Evolutionary conservation across 2,329 filamentous ascomycete genomes (phyloP).

Genomic region (Trichophyton simii): DNA sequence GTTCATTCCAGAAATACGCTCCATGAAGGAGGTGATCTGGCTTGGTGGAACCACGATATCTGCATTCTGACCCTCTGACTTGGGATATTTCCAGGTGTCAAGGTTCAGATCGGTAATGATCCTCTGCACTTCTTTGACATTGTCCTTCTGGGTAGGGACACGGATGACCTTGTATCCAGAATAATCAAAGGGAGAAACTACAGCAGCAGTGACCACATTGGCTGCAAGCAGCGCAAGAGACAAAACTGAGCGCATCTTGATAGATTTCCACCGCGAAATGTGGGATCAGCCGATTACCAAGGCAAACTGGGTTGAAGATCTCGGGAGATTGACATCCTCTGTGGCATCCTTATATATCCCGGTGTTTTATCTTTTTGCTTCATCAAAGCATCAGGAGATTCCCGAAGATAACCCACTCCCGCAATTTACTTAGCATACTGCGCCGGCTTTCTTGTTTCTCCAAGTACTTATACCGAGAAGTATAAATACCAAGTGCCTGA

Average conservation of each 20-base stretch:
- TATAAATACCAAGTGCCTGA: not conserved
- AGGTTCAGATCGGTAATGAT: slow-evolving; percentile 13
- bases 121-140: slow-evolving; percentile 11
- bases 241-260: slow-evolving; percentile 3
- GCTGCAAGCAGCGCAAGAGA: slow-evolving; percentile 4
- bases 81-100: slow-evolving; percentile 14
- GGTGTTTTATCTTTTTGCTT: not conserved
- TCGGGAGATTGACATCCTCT: slow-evolving; percentile 1
- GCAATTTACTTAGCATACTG: not conserved
- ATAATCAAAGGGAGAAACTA: slow-evolving; percentile 10
- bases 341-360: not conserved
- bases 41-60: slow-evolving; percentile 33
- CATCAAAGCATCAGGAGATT: not conserved
- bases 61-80: slow-evolving; percentile 18
- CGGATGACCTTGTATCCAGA: slow-evolving; percentile 17
- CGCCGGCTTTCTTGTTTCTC: not conserved
- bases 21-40: slow-evolving; percentile 28
- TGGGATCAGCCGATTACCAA: not conserved
- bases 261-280: not conserved
- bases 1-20: slow-evolving; percentile 21
- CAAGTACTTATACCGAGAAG: not conserved
- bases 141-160: slow-evolving; percentile 11
- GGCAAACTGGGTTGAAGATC: not conserved
- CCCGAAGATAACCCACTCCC: slow-evolving; percentile 2
- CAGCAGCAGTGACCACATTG: not conserved